Base-by-base conservation (phyloP, 495 filamentous ascomycete genomes). In the Xylaria telfairii region DNA sequence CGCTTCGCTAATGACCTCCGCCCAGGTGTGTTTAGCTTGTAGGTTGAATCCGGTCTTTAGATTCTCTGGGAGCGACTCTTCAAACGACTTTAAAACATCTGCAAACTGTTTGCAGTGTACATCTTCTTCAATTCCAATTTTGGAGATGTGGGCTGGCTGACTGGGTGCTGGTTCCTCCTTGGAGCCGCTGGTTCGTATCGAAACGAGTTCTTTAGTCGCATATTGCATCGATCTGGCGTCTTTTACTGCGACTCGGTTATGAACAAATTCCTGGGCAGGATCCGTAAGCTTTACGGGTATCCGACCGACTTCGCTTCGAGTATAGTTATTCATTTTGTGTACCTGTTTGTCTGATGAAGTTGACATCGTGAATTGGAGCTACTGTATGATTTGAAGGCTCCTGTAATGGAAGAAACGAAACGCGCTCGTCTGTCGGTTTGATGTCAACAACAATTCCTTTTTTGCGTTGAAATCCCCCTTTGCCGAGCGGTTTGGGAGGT, bases 231-330 rank as follows among this genome's bases (percentile, higher is more conserved):
- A 46, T 42, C n/a, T 30, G 28, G 51, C 21, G 15, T 12, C 39
- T 28, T 68, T 68, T 26, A 68, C 28, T 12, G 54, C 65, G 15
- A 68, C 65, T 30, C 65, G 65, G 17, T 46, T 68, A 17, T 46
- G n/a, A 8, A 68, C 65, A 21, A 68, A 68, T 46, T 68, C 65
- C 12, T 21, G 42, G n/a, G 65, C 65, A 28, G 65, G 65, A 19
- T 68, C 34, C 8, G 65, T 59, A 17, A 68, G 34, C 15, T 59
- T 37, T 41, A 68, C 65, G 19, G 65, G 53, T 28, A 56, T 41
- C 44, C 46, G 9, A 30, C 47, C 65, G 4, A 37, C 57, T 19
- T 28, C 47, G 49, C 47, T 44, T 42, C 37, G 65, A 56, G 60
- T 26, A 44, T 26, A 59, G 24, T 30, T 26, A 34, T 28, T 68